phyloP scores from a whole-genome alignment of 2,329 filamentous ascomycete genomes.

The Paraphaeosphaeria minitans region DNA sequence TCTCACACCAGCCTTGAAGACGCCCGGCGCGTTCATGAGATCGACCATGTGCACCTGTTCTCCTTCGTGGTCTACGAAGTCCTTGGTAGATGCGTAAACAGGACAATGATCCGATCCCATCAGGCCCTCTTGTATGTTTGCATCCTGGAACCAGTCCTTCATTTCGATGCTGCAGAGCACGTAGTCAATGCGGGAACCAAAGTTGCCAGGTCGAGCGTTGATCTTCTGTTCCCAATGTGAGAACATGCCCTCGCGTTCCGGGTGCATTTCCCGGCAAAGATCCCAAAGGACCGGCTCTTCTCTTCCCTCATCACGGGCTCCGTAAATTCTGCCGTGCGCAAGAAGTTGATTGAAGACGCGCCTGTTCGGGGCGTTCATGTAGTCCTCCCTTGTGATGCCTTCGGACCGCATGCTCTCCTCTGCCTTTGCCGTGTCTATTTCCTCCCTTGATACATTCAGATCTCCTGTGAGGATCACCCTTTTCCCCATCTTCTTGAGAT shows the following conservation, averaged over 20 bases:
- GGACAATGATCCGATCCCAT: conserved; percentile 97
- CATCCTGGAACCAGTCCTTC: conserved; percentile 76
- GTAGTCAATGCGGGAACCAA: conserved; percentile 91
- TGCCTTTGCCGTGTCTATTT: conserved; percentile 77
- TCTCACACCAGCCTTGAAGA: conserved; percentile 71
- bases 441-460: conserved; percentile 75
- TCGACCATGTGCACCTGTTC: conserved; percentile 65
- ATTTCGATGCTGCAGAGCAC: conserved; percentile 81
- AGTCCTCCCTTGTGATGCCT: conserved; percentile 70
- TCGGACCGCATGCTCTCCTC: conserved; percentile 74
- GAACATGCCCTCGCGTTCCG: conserved; percentile 84
- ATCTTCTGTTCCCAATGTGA: conserved; percentile 96
- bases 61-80: conserved; percentile 61
- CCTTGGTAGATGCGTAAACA: conserved; percentile 77
- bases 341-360: conserved; percentile 87
- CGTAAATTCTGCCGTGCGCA: conserved; percentile 70
- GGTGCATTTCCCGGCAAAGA: conserved; percentile 80
- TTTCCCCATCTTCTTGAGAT: conserved; percentile 80
- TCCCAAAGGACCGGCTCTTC: conserved; percentile 80
- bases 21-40: conserved; percentile 75
- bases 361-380: conserved; percentile 72
- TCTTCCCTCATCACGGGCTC: conserved; percentile 69
- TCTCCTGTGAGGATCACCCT: conserved; percentile 86
- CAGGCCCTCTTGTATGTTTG: conserved; percentile 90
- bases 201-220: conserved; percentile 95